phyloP scores from a whole-genome alignment of 306 rosid species.

The Vigna unguiculata region DNA sequence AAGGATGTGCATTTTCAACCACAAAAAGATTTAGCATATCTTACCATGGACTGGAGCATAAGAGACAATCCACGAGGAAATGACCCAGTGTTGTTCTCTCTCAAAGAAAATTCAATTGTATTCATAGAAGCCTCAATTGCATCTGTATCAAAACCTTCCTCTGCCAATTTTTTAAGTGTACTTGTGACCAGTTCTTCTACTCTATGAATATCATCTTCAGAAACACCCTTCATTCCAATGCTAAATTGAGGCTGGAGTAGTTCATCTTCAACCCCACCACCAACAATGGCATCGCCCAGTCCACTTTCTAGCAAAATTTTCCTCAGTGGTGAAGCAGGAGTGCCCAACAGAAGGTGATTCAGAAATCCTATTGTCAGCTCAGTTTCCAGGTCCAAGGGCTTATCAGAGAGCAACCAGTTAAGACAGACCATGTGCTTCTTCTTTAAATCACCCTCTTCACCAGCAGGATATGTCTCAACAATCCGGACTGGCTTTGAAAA shows the following conservation, averaged over 20 bases:
- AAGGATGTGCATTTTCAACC: constrained; percentile 29
- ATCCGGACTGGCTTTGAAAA: constrained; percentile 84
- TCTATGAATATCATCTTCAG: constrained; percentile 77
- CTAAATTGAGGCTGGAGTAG: constrained; percentile 97
- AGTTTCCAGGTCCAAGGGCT: constrained; percentile 88
- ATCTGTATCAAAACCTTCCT: constrained; percentile 88
- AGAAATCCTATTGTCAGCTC: constrained; percentile 79
- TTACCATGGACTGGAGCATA: constrained; percentile 96
- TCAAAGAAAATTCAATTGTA: constrained; percentile 96
- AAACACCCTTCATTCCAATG: constrained; percentile 94
- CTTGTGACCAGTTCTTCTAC: constrained; percentile 77
- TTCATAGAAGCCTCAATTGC: constrained; percentile 99
- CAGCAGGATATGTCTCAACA: constrained; percentile 91
- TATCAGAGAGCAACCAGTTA: constrained; percentile 94
- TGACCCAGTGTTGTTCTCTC: constrained; percentile 98
- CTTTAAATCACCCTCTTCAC: constrained; percentile 82
- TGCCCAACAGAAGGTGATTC: constrained; percentile 97
- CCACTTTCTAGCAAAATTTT: constrained; percentile 94
- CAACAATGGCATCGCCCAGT: constrained; percentile 96
- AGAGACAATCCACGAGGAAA: constrained; percentile 94
- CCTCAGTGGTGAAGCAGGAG: constrained; percentile 97
- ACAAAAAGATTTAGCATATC: constrained; percentile 40
- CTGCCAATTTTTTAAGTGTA: constrained; percentile 74
- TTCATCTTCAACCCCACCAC: constrained; percentile 98
- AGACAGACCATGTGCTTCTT: constrained; percentile 91